Base-by-base conservation (phyloP, 192 early-diverging fungal genomes). In the Entophlyctis luteolus region DNA sequence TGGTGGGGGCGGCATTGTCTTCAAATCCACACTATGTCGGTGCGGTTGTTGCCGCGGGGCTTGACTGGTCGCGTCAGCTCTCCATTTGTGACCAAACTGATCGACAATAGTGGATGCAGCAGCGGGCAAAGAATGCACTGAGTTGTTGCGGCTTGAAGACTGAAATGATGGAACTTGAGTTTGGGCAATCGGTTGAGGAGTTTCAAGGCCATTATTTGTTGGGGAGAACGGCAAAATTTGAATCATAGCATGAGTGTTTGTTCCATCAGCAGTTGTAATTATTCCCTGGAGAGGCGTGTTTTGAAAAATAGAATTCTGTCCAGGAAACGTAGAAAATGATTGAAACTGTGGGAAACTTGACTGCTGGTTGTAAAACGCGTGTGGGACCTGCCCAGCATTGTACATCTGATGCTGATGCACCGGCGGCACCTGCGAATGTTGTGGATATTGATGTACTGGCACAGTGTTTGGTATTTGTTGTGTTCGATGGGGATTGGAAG, bases 231-330 rank as follows among this genome's bases (percentile, higher is more conserved):
- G 60, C 18, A 63, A 20, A 34, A 63, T 63, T 46, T 63, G 60
- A 49, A 63, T 63, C 60, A 63, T 63, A 32, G 60, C 60, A 34
- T 63, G 60, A 16, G 60, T 63, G 25, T 63, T 63, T 25, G 29
- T 33, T 14, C 60, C 60, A 25, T 63, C 60, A 16, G 60, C n/a
- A 31, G 60, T 49, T 5, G 60, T 63, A 31, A 63, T 63, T 23
- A 63, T 63, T 48, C 60, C 60, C 25, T 63, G 60, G 1, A 63
- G 60, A 63, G 60, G 60, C 6, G 50, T 8, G 33, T 27, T 63
- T 42, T 42, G 39, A n/a, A 42, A n/a, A 12, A 42, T 42, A 12
- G 39, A 42, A 12, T 42, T 8, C 8, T 8, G n/a, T 42, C 39
- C 39, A 42, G n/a, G n/a, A 8, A n/a, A 42, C 10, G 39, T 42